Evolutionary conservation across 768 basidiomycete species (phyloP).

Genomic region (Boletus sensibilis): DNA sequence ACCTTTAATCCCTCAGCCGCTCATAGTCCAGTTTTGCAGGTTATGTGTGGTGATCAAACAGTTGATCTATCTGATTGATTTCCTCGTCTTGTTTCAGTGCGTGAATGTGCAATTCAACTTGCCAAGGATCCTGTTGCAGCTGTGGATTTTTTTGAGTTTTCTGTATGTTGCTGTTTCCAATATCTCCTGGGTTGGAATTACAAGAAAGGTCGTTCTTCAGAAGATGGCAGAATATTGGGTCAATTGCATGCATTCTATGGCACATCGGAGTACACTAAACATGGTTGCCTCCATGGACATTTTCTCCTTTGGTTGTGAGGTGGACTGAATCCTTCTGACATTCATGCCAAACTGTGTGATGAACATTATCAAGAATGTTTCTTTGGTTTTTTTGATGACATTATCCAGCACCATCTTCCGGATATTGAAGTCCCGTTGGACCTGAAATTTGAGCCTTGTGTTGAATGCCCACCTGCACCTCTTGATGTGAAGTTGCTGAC

Average conservation of each 20-base stretch:
- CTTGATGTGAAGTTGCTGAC: no score
- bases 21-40: constrained; percentile 33
- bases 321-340: constrained; percentile 31
- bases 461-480: not conserved
- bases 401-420: constrained; percentile 33
- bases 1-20: constrained; percentile 23
- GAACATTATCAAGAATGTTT: no score
- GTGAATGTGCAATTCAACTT: constrained; percentile 20
- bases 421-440: constrained; percentile 20
- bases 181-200: not conserved
- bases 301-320: constrained; percentile 32
- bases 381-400: constrained; percentile 34
- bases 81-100: constrained; percentile 14
- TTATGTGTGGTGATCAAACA: constrained; percentile 24
- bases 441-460: not conserved
- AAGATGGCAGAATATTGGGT: constrained; percentile 34
- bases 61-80: constrained; percentile 9
- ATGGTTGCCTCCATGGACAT: constrained; percentile 32
- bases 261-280: constrained; percentile 25
- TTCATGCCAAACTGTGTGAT: constrained; percentile 9
- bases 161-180: constrained; percentile 21
- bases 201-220: constrained; percentile 1
- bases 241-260: constrained; percentile 31
- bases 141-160: constrained; percentile 34
- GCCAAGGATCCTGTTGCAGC: constrained; percentile 36